Base-by-base conservation (phyloP, 1,284 basidiomycete genomes). In the Ganoderma sp. region DNA sequence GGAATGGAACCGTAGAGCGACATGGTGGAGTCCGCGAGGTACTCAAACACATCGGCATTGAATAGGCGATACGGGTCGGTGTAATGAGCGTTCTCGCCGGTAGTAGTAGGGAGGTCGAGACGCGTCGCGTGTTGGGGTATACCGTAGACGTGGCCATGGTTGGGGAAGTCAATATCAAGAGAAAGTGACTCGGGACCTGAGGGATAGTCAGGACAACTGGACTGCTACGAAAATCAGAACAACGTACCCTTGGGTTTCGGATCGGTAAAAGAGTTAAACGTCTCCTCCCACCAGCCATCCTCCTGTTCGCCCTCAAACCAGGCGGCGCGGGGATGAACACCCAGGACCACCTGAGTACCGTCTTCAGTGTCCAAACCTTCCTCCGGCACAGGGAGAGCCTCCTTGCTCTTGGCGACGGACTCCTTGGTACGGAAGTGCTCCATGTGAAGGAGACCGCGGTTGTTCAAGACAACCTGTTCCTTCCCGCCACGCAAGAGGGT, bases 41-140 rank as follows among this genome's bases (percentile, higher is more conserved):
- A 99, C 81, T 99, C 97, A 78, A 99, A 99, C 43, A 99, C 97
- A 78, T 99, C 98, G 64, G 94, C 86, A 78, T 99, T 99, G 84
- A 92, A 98, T 17, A 99, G 88, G 37, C 98, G 89, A 81, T 98
- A 99, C 0, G 98, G 98, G 54, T 99, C 97, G 15, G 85, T 85
- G 81, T 92, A 98, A 71, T 87, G 84, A 8, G 90, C 84, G 61
- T 84, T 82, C 67, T 89, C 87, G 68, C 90, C 93, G 14, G 88
- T 86, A 1, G 96, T 98, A 7, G 91, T 88, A 6, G 96, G 96
- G 2, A 99, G 88, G 15, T 93, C 92, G 41, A 99, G 86, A 7
- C 90, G 89, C 0, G 96, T 96, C 10, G 98, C 97, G 76, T 98
- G 98, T 81, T 99, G 96, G 3, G 98, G 97, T 56, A 99, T 95